Conservation (phyloP, 148 eudicot species). For the Euryodendron excelsum region DNA sequence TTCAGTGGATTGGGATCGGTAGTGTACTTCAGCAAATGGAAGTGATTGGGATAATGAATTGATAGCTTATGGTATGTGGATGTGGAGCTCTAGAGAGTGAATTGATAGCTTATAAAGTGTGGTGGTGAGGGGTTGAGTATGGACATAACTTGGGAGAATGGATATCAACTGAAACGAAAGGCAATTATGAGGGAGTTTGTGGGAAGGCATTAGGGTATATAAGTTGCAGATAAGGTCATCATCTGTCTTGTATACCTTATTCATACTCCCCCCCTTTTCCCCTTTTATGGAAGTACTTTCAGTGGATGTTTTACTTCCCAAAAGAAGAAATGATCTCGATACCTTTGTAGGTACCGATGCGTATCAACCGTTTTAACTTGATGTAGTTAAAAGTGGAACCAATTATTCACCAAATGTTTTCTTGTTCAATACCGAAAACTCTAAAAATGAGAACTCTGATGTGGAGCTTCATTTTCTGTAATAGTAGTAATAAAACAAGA, state of each 20-base stretch:
- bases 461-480: neutral
- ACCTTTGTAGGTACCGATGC: neutral
- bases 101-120: neutral
- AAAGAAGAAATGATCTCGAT: neutral
- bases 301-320: neutral
- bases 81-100: neutral
- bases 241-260: neutral
- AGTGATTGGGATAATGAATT: neutral
- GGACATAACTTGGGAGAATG: neutral
- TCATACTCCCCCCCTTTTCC: neutral
- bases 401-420: neutral
- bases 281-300: neutral
- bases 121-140: neutral
- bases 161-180: neutral
- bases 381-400: neutral
- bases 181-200: neutral
- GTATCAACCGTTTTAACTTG: neutral
- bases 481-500: neutral
- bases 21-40: too few species aligned
- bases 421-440: neutral
- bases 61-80: neutral
- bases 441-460: neutral
- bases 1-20: neutral
- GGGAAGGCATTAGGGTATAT: neutral
- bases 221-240: neutral